Evolutionary conservation across 371 early-diverging fungal genomes (phyloP), one percentile per base, ranked within the genome.

Genomic region (Mortierella sp.): DNA sequence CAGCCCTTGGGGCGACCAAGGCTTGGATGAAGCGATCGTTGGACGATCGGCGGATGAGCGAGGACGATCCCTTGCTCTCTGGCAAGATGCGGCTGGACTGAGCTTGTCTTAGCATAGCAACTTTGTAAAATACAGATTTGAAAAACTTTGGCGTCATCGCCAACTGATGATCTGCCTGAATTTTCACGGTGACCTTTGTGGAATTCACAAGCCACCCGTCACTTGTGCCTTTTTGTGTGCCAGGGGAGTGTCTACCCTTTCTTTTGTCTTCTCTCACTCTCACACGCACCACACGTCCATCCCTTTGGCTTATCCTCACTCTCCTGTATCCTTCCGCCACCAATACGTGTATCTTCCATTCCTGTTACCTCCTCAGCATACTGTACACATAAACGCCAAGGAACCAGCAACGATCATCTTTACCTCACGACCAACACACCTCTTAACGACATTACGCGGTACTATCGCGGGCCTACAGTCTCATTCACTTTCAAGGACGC

Each of bases 11-110:
- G 8, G 77, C 77, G 47, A 77, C 82, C 7, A 81, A 81, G 65
- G 82, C 82, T 8, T 74, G 82, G 82, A 68, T 81, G 39, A 81
- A 81, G 77, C 74, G 79, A 10, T 72, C 75, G 40, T 19, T 78
- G 50, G 83, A 78, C 10, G 83, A 83, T 24, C 75, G 79, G 31
- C 63, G 83, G 70, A 31, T 73, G 63, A 83, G 78, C 41, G 79
- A 83, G 14, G 83, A 83, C 53, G 83, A 83, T 34, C 79, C 83
- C 6, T 47, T 75, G 40, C 58, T 78, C 22, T 58, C 83, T 13
- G 77, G 82, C 22, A 76, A 73, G 58, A 55, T 71, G 71, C 37
- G 66, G 16, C 16, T 43, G 53, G 75, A 74, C 5, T 74, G 13
- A 37, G 61, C 26, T 26, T 11, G 55, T 29, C 19, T 19, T 8